phyloP scores from a whole-genome alignment of 257 asterid species.

The Parsonsia alboflavescens region DNA sequence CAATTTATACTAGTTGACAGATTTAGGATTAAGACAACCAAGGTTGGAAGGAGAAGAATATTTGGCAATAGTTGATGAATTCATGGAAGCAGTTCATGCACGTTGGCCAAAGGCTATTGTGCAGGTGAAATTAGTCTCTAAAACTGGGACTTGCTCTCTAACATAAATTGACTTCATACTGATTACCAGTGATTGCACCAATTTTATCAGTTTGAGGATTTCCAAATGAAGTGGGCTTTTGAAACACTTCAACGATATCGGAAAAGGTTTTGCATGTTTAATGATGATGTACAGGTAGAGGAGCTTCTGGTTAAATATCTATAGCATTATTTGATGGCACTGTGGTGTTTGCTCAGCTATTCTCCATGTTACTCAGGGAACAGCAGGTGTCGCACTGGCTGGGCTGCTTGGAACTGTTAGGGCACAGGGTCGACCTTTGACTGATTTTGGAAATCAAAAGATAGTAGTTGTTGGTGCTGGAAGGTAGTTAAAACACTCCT shows the following conservation, averaged over 20 bases:
- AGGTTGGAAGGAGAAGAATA: conserved; percentile 98
- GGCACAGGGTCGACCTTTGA: conserved; percentile 87
- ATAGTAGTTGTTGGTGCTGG: conserved; percentile 99
- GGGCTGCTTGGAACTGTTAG: conserved; percentile 96
- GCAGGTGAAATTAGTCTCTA: conserved; percentile 54
- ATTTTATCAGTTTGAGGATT: conserved; percentile 87
- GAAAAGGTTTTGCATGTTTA: conserved; percentile 97
- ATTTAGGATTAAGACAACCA: conserved; percentile 91
- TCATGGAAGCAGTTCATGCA: conserved; percentile 99
- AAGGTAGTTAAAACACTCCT: conserved; percentile 43
- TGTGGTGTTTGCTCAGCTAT: conserved; percentile 24
- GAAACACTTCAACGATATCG: conserved; percentile 94
- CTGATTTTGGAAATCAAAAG: conserved; percentile 92
- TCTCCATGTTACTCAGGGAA: conserved; percentile 56
- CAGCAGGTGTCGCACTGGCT: conserved; percentile 99
- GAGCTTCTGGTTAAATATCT: conserved; percentile 14
- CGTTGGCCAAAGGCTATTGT: conserved; percentile 99
- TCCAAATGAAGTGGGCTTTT: conserved; percentile 99
- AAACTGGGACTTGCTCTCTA: conserved; percentile 12
- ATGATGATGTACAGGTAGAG: conserved; percentile 94
- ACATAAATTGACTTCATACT: conserved; percentile 19
- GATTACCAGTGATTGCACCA: conserved; percentile 20
- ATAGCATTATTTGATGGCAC: conserved; percentile 14
- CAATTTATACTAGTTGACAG: conserved; percentile 43
- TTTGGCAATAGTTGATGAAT: conserved; percentile 83